phyloP scores from a whole-genome alignment of 2,329 filamentous ascomycete species.

The Colletotrichum echinochloae region DNA sequence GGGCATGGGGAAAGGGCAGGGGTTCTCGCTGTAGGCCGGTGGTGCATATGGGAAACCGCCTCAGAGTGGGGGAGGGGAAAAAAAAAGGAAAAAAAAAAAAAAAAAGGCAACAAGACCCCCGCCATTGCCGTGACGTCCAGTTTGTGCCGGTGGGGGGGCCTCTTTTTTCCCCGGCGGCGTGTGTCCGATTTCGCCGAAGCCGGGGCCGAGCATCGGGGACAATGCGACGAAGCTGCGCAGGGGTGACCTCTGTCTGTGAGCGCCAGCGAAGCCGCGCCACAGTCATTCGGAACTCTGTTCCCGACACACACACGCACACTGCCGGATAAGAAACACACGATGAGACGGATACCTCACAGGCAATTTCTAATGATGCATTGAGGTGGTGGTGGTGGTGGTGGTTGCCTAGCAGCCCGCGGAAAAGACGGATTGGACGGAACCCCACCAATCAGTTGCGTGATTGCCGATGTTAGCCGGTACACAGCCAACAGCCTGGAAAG shows the following conservation, averaged over 20 bases:
- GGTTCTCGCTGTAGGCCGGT: slow-evolving; percentile 29
- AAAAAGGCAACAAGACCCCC: not conserved
- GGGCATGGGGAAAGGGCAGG: slow-evolving; percentile 8
- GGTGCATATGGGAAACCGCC: not conserved
- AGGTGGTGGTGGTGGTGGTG: slow-evolving; percentile 11
- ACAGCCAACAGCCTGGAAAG: too few species aligned
- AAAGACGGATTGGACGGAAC: slow-evolving; percentile 25
- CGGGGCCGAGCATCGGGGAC: slow-evolving; percentile 36
- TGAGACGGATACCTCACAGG: not conserved
- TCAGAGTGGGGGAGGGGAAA: slow-evolving; percentile 10
- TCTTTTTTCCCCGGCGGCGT: slow-evolving; percentile 30
- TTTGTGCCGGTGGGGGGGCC: slow-evolving; percentile 23
- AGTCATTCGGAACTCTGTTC: not conserved
- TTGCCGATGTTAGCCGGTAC: slow-evolving; percentile 33
- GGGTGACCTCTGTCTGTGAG: slow-evolving; percentile 17
- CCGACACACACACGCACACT: slow-evolving; percentile 15
- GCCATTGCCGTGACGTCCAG: slow-evolving; percentile 35
- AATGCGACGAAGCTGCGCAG: slow-evolving; percentile 28
- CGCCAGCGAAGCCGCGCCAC: slow-evolving; percentile 29
- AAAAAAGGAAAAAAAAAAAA: not conserved
- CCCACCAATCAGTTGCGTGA: slow-evolving; percentile 39
- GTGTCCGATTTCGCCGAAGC: slow-evolving; percentile 37
- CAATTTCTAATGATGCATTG: not conserved
- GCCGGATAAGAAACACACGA: not conserved
- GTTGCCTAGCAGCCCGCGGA: slow-evolving; percentile 8